Conservation (phyloP, 345 rosid genomes). For the Dovyalis caffra region DNA sequence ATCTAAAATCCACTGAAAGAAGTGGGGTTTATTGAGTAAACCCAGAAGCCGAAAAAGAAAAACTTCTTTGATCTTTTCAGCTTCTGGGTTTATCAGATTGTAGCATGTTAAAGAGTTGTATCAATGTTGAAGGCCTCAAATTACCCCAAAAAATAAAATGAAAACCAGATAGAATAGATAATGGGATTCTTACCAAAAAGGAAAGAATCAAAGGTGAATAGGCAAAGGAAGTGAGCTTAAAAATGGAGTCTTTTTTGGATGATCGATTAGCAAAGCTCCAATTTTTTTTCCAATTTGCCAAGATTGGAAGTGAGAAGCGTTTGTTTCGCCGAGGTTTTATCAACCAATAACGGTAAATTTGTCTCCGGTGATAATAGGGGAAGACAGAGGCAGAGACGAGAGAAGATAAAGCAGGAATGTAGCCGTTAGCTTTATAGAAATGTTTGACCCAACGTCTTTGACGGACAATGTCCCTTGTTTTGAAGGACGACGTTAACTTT, state of each 20-base stretch:
- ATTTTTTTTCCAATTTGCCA: neutral
- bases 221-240: constrained; percentile 15
- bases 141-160: neutral
- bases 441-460: constrained; percentile 26
- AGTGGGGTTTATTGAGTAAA: constrained; percentile 7
- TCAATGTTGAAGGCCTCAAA: neutral
- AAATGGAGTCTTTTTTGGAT: neutral
- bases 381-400: constrained; percentile 14
- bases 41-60: constrained; percentile 32
- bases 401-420: constrained; percentile 2
- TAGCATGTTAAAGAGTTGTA: neutral
- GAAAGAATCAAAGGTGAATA: constrained; percentile 45
- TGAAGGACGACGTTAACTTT: constrained; percentile 10
- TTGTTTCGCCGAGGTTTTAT: constrained; percentile 40
- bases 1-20: neutral
- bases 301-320: constrained; percentile 19
- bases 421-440: constrained; percentile 52
- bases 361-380: constrained; percentile 12
- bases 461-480: constrained; percentile 9
- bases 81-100: constrained; percentile 25
- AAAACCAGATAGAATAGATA: constrained; percentile 1
- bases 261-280: neutral
- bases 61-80: constrained; percentile 3
- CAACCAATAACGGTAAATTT: constrained; percentile 15
- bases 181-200: constrained; percentile 37